These are phyloP conservation scores for Hymenoscyphus scutula DNA, from an alignment of 2,329 filamentous ascomycete species.

Conservation along the genomic window DNA sequence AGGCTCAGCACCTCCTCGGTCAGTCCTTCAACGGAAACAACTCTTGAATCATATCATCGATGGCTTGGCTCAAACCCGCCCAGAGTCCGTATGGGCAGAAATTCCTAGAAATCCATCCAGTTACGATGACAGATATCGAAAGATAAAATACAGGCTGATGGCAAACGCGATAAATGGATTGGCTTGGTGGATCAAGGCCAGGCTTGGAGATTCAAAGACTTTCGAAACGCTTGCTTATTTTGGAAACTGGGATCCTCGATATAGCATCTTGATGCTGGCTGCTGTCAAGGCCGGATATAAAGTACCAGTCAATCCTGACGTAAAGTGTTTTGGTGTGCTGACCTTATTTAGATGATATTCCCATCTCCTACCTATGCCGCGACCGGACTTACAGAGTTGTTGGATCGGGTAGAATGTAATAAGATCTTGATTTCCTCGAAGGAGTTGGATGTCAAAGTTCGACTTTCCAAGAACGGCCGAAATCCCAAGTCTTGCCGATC, in stretches of 20 bases:
- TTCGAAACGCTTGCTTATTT: constrained; percentile 46
- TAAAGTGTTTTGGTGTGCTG: constrained; percentile 20
- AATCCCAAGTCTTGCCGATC: constrained; percentile 9
- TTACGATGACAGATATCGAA: constrained; percentile 12
- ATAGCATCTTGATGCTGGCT: constrained; percentile 4
- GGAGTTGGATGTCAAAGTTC: not conserved
- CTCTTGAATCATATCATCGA: constrained; percentile 9
- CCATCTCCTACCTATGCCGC: constrained; percentile 3
- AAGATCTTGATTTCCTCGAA: not conserved
- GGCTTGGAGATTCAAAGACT: constrained; percentile 9
- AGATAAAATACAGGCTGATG: constrained; percentile 15
- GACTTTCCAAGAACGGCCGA: not conserved
- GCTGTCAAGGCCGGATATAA: constrained; percentile 12
- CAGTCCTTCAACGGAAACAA: constrained; percentile 5
- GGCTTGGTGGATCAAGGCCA: constrained; percentile 21
- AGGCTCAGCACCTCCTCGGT: not conserved
- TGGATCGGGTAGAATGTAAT: constrained; percentile 12
- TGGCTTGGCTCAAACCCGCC: constrained; percentile 4
- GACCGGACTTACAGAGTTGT: not conserved
- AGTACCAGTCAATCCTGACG: not conserved
- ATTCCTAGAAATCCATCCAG: not conserved
- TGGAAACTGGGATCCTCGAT: constrained; percentile 28
- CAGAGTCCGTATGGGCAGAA: constrained; percentile 9
- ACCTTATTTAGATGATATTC: constrained; percentile 7
- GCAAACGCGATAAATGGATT: constrained; percentile 23